phyloP scores from a whole-genome alignment of 352 stramenopile genomes.

The Globisporangium emineosum region DNA sequence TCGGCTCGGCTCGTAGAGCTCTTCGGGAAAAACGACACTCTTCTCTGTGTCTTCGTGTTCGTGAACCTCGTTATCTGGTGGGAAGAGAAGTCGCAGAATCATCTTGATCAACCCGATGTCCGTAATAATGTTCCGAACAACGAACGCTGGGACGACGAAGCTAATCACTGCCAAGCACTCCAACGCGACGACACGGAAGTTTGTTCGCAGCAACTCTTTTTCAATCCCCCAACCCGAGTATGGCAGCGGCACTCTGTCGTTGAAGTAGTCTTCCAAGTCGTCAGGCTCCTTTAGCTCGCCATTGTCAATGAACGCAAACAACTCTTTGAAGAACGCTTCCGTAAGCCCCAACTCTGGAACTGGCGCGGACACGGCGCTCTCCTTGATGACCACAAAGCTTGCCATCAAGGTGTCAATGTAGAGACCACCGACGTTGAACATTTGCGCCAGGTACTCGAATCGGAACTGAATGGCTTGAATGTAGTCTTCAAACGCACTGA shows the following conservation, averaged over 20 bases:
- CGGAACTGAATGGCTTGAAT: constrained; percentile 56
- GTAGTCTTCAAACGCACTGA: constrained; percentile 41
- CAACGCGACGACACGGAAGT: constrained; percentile 55
- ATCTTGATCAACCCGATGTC: constrained; percentile 70
- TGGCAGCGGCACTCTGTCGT: constrained; percentile 31
- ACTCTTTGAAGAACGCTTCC: constrained; percentile 62
- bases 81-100: constrained; percentile 68
- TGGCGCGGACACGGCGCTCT: constrained; percentile 36
- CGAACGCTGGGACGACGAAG: constrained; percentile 46
- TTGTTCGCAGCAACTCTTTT: constrained; percentile 41
- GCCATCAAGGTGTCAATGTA: constrained; percentile 77
- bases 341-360: constrained; percentile 56
- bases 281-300: constrained; percentile 42
- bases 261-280: constrained; percentile 27
- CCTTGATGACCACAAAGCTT: constrained; percentile 63
- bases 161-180: constrained; percentile 64
- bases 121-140: constrained; percentile 52
- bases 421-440: constrained; percentile 61
- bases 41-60: constrained; percentile 48
- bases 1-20: constrained; percentile 62
- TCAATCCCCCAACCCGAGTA: constrained; percentile 61
- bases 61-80: constrained; percentile 76
- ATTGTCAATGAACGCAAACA: constrained; percentile 80
- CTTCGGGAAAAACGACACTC: constrained; percentile 45
- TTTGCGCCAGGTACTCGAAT: constrained; percentile 60